phyloP scores from a whole-genome alignment of 768 basidiomycete species.

The Psilocybe tampanensis region DNA sequence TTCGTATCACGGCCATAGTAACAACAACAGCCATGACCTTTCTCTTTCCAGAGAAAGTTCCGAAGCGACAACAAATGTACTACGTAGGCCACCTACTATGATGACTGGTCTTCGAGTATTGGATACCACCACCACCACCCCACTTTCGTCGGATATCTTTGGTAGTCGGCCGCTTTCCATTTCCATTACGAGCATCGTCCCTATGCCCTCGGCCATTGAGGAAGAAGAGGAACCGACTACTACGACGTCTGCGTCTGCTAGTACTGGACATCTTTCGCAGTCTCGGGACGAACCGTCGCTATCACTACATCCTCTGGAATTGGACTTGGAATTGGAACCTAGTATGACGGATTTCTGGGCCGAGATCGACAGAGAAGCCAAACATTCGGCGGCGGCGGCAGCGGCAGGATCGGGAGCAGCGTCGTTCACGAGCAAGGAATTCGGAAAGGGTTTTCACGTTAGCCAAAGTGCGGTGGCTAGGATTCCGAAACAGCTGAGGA shows the following conservation, averaged over 20 bases:
- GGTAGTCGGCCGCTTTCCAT: too few species aligned
- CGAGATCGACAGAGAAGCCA: conserved; percentile 42
- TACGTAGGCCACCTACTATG: too few species aligned
- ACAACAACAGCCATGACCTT: background rate
- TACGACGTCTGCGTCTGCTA: conserved; percentile 12
- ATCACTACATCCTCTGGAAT: background rate
- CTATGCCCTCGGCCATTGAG: conserved; percentile 11
- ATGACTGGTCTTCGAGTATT: background rate
- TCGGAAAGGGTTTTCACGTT: conserved; percentile 21
- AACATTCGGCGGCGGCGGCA: conserved; percentile 17
- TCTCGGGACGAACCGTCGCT: background rate
- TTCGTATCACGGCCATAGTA: conserved; percentile 5
- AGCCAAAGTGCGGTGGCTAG: too few species aligned
- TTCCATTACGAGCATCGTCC: conserved; percentile 7
- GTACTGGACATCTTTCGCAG: background rate
- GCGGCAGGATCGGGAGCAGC: too few species aligned
- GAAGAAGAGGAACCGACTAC: conserved; percentile 23
- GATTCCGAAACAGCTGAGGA: conserved; percentile 31
- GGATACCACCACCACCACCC: too few species aligned
- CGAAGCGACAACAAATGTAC: too few species aligned
- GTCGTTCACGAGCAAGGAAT: conserved; percentile 22
- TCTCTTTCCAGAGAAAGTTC: background rate
- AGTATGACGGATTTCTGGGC: conserved; percentile 44
- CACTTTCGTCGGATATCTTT: conserved; percentile 13
- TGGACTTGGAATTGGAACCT: conserved; percentile 11